A percentile compares a stretch with the other conserved stretches of the same genome.
Evolutionary conservation across 2,329 filamentous ascomycete genomes (phyloP).

Genomic region (Fusarium globosum): DNA sequence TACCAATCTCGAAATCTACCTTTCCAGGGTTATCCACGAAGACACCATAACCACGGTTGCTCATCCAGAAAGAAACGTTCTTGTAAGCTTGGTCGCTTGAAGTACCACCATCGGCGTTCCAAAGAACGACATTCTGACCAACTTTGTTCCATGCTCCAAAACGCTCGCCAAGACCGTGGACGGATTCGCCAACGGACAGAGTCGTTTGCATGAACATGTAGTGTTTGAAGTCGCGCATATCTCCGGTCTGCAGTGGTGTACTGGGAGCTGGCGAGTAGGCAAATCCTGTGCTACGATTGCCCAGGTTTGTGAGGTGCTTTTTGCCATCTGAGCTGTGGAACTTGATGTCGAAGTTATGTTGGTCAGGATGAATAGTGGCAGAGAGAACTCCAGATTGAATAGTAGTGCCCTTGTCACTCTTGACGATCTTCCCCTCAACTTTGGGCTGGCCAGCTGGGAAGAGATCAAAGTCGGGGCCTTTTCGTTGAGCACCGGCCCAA

Average conservation of each 20-base stretch:
- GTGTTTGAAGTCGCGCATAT: constrained; percentile 59
- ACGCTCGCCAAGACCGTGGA: constrained; percentile 80
- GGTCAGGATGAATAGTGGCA: constrained; percentile 50
- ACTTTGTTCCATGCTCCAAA: constrained; percentile 83
- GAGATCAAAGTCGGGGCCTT: constrained; percentile 54
- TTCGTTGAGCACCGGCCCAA: constrained; percentile 52
- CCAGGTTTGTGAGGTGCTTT: constrained; percentile 53
- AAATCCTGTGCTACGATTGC: constrained; percentile 54
- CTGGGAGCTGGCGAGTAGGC: constrained; percentile 50
- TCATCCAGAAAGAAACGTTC: constrained; percentile 77
- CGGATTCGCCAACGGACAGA: constrained; percentile 69
- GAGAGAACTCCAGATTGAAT: constrained; percentile 51
- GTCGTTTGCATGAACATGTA: constrained; percentile 68
- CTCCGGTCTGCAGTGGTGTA: constrained; percentile 50
- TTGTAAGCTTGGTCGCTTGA: constrained; percentile 78
- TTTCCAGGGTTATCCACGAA: constrained; percentile 78
- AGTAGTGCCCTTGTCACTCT: constrained; percentile 51
- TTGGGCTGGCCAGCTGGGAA: constrained; percentile 51
- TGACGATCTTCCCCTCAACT: constrained; percentile 44
- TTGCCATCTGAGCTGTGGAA: constrained; percentile 52
- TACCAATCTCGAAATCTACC: constrained; percentile 79
- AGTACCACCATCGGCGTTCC: constrained; percentile 73
- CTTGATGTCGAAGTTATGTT: constrained; percentile 53
- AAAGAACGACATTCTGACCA: constrained; percentile 74
- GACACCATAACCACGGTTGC: constrained; percentile 78